Conservation (phyloP, 257 asterid species). For the Solanum piurae region DNA sequence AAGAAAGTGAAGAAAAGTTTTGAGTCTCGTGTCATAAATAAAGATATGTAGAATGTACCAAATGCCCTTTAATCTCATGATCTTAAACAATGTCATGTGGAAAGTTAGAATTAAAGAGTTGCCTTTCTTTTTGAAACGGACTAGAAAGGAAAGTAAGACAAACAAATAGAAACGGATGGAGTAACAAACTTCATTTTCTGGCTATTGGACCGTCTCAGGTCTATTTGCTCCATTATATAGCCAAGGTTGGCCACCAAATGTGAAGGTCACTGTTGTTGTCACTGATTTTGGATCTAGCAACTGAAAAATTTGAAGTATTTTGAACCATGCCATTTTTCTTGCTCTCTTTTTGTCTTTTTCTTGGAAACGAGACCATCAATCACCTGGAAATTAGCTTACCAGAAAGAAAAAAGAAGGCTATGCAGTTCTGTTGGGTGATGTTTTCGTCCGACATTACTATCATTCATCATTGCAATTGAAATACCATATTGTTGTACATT, state of each 20-base stretch:
- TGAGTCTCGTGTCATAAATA: background rate
- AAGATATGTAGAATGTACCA: background rate
- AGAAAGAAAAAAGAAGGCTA: too few species aligned
- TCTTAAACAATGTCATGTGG: background rate
- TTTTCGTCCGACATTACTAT: too few species aligned
- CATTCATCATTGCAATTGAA: too few species aligned
- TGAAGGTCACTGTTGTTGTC: too few species aligned
- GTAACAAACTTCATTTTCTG: background rate
- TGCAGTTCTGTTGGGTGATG: too few species aligned
- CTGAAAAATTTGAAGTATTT: too few species aligned
- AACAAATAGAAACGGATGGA: background rate
- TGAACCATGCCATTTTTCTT: too few species aligned
- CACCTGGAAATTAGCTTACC: too few species aligned
- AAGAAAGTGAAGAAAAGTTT: background rate
- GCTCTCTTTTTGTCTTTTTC: too few species aligned
- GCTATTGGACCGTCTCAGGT: background rate
- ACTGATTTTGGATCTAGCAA: too few species aligned
- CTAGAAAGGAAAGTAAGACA: background rate
- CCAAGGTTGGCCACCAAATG: too few species aligned
- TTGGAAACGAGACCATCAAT: too few species aligned
- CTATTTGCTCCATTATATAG: background rate
- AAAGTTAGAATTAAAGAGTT: background rate
- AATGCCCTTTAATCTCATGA: background rate
- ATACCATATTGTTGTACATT: background rate
- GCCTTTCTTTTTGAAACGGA: background rate